These are phyloP conservation scores for Verticillium longisporum DNA, from an alignment of 2,329 filamentous ascomycete species.

Conservation along the genomic window DNA sequence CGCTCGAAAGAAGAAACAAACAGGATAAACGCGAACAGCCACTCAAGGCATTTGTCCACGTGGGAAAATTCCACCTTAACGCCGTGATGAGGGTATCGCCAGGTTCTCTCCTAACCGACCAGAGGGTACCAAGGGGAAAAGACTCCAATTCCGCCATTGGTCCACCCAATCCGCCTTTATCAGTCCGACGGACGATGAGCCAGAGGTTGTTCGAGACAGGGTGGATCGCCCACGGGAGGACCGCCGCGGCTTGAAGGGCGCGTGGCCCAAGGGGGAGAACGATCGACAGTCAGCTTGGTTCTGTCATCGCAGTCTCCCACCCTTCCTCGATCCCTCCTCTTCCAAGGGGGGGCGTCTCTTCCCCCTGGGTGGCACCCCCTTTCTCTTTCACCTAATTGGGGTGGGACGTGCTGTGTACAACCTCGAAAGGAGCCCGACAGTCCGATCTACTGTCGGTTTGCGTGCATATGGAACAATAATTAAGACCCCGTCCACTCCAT, in stretches of 20 bases:
- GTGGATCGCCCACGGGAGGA: not conserved
- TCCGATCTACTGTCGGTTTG: not conserved
- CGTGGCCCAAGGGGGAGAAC: not conserved
- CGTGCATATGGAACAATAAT: slow-evolving; percentile 1
- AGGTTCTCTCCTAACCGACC: slow-evolving; percentile 7
- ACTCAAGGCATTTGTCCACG: slow-evolving; percentile 4
- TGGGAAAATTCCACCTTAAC: slow-evolving; percentile 1
- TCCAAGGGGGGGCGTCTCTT: not conserved
- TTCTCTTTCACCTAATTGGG: not conserved
- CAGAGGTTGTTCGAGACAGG: not conserved
- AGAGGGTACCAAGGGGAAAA: not conserved
- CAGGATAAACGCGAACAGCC: not conserved
- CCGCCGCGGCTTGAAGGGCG: not conserved
- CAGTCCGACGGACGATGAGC: not conserved
- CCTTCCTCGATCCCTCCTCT: not conserved
- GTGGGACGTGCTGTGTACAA: not conserved
- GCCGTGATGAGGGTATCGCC: slow-evolving; percentile 13
- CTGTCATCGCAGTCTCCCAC: not conserved
- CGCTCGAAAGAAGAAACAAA: not conserved
- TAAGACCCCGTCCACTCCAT: slow-evolving; percentile 4
- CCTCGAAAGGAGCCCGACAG: not conserved
- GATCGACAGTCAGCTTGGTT: not conserved
- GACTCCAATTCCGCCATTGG: not conserved
- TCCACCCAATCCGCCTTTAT: not conserved
- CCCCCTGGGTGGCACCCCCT: not conserved